Conservation (phyloP, 345 rosid species). For the Eucalyptus marginata region DNA sequence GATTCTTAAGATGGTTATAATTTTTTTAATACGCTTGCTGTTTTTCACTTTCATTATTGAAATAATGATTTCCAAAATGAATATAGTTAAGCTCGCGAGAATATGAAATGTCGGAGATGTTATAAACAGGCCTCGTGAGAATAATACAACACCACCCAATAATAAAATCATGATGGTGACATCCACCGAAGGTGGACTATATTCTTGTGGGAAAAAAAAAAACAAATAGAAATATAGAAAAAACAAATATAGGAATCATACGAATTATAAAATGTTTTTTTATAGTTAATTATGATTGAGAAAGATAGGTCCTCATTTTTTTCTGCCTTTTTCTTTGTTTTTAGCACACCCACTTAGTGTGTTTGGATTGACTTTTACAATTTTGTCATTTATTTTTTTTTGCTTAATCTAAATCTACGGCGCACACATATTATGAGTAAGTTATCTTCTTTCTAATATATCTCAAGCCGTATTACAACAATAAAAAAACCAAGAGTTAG, state of each 20-base stretch:
- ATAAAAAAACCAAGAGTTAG: not conserved
- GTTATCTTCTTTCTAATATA: not conserved
- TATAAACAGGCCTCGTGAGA: not conserved
- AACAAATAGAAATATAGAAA: not conserved
- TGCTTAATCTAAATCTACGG: not conserved
- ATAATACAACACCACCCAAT: not conserved
- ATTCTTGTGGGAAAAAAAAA: not conserved
- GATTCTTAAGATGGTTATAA: not conserved
- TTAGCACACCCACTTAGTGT: not conserved
- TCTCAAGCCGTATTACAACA: not conserved
- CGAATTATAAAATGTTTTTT: not conserved
- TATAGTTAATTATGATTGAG: not conserved
- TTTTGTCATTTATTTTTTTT: not conserved
- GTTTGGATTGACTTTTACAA: not conserved
- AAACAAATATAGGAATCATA: not conserved
- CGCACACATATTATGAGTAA: not conserved
- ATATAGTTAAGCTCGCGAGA: not conserved
- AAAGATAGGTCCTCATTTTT: not conserved
- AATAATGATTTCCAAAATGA: not conserved
- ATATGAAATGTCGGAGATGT: not conserved
- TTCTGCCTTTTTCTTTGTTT: not conserved
- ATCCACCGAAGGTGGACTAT: not conserved
- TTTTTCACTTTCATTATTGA: not conserved
- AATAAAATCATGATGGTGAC: not conserved
- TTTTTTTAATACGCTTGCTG: not conserved